Conservation (phyloP, 345 rosid species). For the Salix caprea region DNA sequence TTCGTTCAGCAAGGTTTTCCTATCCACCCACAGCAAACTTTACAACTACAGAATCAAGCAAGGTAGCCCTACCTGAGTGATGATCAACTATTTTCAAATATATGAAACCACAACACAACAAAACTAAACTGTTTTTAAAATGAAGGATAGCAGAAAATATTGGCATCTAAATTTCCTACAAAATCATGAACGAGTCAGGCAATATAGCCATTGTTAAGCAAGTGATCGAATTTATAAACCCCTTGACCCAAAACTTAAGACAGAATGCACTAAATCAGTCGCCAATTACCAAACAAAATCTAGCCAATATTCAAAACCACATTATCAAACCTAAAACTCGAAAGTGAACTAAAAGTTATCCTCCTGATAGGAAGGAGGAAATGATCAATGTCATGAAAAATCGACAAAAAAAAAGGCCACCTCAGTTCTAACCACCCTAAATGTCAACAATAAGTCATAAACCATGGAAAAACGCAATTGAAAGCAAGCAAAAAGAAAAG, state of each 20-base stretch:
- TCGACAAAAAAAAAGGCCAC: not conserved
- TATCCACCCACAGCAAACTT: not conserved
- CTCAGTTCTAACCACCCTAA: not conserved
- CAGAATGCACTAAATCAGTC: not conserved
- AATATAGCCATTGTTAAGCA: not conserved
- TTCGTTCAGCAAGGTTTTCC: not conserved
- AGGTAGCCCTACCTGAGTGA: not conserved
- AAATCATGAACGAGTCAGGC: not conserved
- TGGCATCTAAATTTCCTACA: not conserved
- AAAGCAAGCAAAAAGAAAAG: not conserved
- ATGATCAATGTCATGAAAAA: not conserved
- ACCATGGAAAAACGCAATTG: not conserved
- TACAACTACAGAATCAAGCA: not conserved
- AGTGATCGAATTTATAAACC: not conserved
- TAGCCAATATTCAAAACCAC: not conserved
- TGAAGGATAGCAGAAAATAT: not conserved
- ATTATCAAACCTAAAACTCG: not conserved
- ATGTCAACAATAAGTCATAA: not conserved
- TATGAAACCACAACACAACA: not conserved
- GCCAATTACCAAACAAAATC: not conserved
- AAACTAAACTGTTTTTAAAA: not conserved
- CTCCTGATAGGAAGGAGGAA: not conserved
- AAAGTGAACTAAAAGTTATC: not conserved
- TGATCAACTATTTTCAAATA: not conserved
- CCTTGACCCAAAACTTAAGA: not conserved